Evolutionary conservation across 352 stramenopile species (phyloP).

Genomic region (Pythium rishiriense): DNA sequence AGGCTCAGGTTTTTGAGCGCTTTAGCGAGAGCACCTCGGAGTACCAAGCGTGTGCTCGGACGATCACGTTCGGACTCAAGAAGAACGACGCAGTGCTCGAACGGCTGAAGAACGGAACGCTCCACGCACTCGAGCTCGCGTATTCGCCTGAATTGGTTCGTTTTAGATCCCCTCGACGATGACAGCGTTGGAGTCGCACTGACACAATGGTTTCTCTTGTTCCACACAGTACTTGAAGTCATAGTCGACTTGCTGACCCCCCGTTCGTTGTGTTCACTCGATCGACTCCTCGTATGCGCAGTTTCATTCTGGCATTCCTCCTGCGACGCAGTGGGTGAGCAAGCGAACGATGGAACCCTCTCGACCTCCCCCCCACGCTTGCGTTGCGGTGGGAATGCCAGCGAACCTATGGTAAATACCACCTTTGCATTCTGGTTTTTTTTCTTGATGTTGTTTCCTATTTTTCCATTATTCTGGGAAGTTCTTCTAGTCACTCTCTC

Average conservation of each 20-base stretch:
- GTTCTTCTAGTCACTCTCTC: conserved; percentile 5
- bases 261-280: background rate
- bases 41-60: conserved; percentile 71
- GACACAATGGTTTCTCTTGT: background rate
- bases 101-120: conserved; percentile 57
- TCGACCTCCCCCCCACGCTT: background rate
- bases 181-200: background rate
- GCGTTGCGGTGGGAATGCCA: background rate
- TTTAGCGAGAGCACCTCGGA: conserved; percentile 81
- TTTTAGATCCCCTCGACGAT: background rate
- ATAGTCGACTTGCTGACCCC: background rate
- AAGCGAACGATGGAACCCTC: background rate
- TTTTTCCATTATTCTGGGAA: background rate
- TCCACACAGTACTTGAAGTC: background rate
- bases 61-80: conserved; percentile 81
- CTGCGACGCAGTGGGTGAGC: background rate
- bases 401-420: background rate
- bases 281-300: background rate
- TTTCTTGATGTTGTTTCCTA: background rate
- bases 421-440: background rate
- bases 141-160: conserved; percentile 73
- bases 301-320: background rate
- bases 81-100: conserved; percentile 62
- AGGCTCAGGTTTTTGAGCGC: conserved; percentile 75
- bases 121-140: conserved; percentile 73